These are phyloP conservation scores for Batrachochytrium dendrobatidis DNA, from an alignment of 371 early-diverging fungal genomes.

Conservation along the genomic window DNA sequence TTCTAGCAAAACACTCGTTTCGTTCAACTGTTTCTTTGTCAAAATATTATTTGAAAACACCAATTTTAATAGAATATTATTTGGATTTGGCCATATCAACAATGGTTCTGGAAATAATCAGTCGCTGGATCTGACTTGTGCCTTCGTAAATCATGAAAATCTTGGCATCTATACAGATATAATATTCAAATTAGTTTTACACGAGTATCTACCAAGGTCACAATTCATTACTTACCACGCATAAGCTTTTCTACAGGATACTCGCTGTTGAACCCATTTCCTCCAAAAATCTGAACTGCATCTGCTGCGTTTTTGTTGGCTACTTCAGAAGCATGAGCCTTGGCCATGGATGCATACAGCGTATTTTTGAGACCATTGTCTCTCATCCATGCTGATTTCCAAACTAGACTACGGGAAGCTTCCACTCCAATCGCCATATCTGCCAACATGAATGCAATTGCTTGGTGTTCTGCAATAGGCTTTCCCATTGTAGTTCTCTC, in stretches of 20 bases:
- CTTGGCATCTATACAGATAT: slow-evolving; percentile 70
- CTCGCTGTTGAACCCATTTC: slow-evolving; percentile 81
- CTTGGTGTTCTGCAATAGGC: slow-evolving; percentile 84
- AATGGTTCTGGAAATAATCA: slow-evolving; percentile 74
- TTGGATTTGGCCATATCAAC: slow-evolving; percentile 45
- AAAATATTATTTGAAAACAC: too few species aligned
- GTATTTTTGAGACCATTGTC: slow-evolving; percentile 85
- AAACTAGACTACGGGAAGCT: slow-evolving; percentile 81
- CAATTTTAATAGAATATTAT: too few species aligned
- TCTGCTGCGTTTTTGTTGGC: slow-evolving; percentile 93
- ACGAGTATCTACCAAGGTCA: neutral
- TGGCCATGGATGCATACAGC: slow-evolving; percentile 91
- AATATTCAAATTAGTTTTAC: neutral
- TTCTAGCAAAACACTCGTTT: too few species aligned
- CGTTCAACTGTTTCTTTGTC: too few species aligned
- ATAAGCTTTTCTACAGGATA: slow-evolving; percentile 79
- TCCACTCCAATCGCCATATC: slow-evolving; percentile 92
- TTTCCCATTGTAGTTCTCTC: slow-evolving; percentile 96
- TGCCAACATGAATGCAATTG: slow-evolving; percentile 91
- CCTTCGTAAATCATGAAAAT: slow-evolving; percentile 97
- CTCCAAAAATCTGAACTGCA: slow-evolving; percentile 96
- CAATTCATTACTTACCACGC: slow-evolving; percentile 10
- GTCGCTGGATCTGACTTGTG: slow-evolving; percentile 89
- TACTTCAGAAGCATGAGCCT: slow-evolving; percentile 87
- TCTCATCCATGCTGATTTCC: slow-evolving; percentile 74